Evolutionary conservation across 805 yeast species (phyloP).

Genomic region (Starmerella geochares): DNA sequence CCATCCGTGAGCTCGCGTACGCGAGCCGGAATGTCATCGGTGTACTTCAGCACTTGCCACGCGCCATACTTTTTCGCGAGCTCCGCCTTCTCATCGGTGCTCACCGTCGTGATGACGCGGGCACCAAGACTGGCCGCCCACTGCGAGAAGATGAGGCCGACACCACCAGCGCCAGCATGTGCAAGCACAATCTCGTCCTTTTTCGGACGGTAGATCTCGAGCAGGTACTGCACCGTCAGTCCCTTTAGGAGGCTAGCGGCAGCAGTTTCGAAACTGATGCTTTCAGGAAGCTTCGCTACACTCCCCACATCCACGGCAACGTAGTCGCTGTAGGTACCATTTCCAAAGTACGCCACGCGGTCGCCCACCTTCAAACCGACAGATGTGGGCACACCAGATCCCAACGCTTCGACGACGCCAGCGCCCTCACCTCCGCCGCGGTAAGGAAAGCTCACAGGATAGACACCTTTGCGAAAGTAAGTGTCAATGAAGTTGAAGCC

Average conservation of each 20-base stretch:
- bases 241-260: constrained; percentile 55
- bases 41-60: constrained; percentile 46
- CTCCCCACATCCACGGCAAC: constrained; percentile 33
- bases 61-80: constrained; percentile 69
- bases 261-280: constrained; percentile 43
- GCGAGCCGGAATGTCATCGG: constrained; percentile 28
- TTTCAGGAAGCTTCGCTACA: constrained; percentile 43
- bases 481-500: constrained; percentile 79
- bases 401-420: constrained; percentile 40
- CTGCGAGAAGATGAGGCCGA: constrained; percentile 64
- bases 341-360: constrained; percentile 41
- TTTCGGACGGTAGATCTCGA: constrained; percentile 49
- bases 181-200: constrained; percentile 59
- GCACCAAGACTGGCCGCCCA: constrained; percentile 57
- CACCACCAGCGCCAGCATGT: constrained; percentile 96
- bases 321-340: constrained; percentile 73
- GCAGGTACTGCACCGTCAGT: constrained; percentile 66
- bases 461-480: constrained; percentile 71
- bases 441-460: constrained; percentile 60
- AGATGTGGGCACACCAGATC: constrained; percentile 42
- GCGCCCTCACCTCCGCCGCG: constrained; percentile 54
- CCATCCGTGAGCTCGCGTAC: constrained; percentile 31
- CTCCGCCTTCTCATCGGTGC: constrained; percentile 59
- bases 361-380: constrained; percentile 40
- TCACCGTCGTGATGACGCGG: constrained; percentile 74